Evolutionary conservation across 768 basidiomycete species (phyloP).

Genomic region (Flagelloscypha sp.): DNA sequence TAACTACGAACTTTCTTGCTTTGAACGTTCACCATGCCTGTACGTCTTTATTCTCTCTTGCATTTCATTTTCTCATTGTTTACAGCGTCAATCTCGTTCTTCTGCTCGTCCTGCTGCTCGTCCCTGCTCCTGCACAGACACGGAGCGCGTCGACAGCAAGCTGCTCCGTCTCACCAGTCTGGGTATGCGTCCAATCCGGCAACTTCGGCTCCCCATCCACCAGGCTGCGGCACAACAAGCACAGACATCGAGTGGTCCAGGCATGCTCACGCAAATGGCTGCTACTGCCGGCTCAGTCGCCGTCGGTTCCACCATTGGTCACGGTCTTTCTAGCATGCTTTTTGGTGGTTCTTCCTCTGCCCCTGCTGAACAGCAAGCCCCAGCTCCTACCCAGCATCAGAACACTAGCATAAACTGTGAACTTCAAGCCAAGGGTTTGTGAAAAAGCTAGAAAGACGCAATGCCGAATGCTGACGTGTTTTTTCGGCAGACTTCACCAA

Average conservation of each 20-base stretch:
- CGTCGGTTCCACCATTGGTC: constrained; percentile 79
- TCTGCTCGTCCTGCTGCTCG: constrained; percentile 48
- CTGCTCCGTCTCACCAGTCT: constrained; percentile 37
- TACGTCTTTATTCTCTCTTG: constrained; percentile 20
- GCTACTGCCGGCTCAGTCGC: constrained; percentile 89
- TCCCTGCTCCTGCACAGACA: constrained; percentile 25
- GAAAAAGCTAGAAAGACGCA: too few species aligned
- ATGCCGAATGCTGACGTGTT: constrained; percentile 6
- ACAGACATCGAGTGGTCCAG: constrained; percentile 42
- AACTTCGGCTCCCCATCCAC: constrained; percentile 39
- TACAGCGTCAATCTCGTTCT: constrained; percentile 71
- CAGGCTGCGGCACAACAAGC: constrained; percentile 34
- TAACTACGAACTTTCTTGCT: constrained; percentile 1
- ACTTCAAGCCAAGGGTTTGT: constrained; percentile 79
- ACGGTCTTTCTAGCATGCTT: constrained; percentile 85
- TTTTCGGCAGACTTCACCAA: constrained; percentile 62
- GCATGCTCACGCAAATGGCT: constrained; percentile 78
- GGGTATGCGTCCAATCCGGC: constrained; percentile 45
- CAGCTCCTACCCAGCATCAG: constrained; percentile 37
- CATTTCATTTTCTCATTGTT: neutral
- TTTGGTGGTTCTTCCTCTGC: constrained; percentile 61
- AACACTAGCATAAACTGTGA: constrained; percentile 52
- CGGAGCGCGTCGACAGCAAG: constrained; percentile 29
- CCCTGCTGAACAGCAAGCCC: constrained; percentile 38
- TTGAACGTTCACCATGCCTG: constrained; percentile 34